Evolutionary conservation across 1,139 yeast genomes (phyloP).

Genomic region (Hanseniaspora gamundiae): DNA sequence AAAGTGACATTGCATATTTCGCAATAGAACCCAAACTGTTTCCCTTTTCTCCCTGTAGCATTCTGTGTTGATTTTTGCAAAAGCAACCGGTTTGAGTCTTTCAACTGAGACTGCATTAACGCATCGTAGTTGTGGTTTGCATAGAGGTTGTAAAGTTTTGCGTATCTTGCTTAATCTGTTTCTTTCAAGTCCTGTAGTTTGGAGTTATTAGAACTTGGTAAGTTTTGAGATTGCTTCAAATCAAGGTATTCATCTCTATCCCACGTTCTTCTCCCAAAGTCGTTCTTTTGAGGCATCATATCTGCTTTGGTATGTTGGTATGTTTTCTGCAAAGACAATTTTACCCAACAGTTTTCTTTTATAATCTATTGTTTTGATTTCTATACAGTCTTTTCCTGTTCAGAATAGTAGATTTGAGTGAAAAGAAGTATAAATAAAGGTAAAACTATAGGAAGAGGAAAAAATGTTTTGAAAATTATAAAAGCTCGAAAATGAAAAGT

Average conservation of each 20-base stretch:
- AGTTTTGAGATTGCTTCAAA: conserved; percentile 24
- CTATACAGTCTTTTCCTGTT: background rate
- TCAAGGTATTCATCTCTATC: conserved; percentile 46
- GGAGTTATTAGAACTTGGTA: conserved; percentile 8
- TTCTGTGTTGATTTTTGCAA: background rate
- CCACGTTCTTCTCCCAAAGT: conserved; percentile 60
- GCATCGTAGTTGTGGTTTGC: conserved; percentile 10
- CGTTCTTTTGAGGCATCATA: conserved; percentile 11
- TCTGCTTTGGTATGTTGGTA: background rate
- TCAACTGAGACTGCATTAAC: conserved; percentile 4
- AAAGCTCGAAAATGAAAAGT: background rate
- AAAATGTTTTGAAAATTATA: too few relatives aligned
- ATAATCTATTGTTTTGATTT: background rate
- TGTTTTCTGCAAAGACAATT: too few relatives aligned
- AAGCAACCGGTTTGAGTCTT: conserved; percentile 9
- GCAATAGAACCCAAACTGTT: conserved; percentile 74
- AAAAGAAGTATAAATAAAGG: too few relatives aligned
- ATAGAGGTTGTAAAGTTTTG: conserved; percentile 15
- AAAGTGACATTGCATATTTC: conserved; percentile 68
- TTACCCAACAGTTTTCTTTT: too few relatives aligned
- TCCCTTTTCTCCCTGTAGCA: conserved; percentile 28
- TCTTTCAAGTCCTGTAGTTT: conserved; percentile 4
- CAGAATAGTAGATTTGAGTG: too few relatives aligned
- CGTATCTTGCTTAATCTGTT: conserved; percentile 11
- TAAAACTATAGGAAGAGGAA: background rate